These are phyloP conservation scores for Lasiodiplodia theobromae DNA, from an alignment of 2,329 filamentous ascomycete genomes.

Conservation along the genomic window DNA sequence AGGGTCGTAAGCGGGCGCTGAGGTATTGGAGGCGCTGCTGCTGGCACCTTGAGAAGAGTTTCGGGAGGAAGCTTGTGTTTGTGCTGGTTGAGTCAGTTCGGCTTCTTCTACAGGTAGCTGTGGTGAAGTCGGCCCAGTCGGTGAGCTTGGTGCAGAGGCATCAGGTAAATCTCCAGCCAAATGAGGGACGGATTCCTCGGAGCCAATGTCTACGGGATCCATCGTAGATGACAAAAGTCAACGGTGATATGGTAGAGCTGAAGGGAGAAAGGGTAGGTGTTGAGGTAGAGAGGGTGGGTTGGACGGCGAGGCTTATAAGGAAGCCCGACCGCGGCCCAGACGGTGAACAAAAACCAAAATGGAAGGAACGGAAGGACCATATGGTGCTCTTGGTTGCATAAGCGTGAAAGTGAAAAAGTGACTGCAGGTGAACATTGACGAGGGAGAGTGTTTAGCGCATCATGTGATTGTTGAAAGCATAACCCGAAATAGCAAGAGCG, in stretches of 20 bases:
- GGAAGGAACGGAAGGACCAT: background rate
- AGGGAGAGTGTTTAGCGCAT: background rate
- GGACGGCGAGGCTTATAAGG: background rate
- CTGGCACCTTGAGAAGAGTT: background rate
- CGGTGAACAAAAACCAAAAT: too few species aligned
- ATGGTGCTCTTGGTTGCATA: background rate
- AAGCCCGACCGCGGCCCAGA: background rate
- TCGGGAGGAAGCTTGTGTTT: background rate
- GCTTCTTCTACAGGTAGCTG: background rate
- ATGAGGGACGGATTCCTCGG: background rate
- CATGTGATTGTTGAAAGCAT: background rate
- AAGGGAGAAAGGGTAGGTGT: background rate
- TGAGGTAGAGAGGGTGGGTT: background rate
- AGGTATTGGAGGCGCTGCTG: constrained; percentile 27
- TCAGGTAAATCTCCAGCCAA: background rate
- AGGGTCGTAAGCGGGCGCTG: constrained; percentile 36
- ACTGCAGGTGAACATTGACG: background rate
- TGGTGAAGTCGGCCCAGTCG: background rate
- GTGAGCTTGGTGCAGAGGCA: background rate
- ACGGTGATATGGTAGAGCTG: background rate
- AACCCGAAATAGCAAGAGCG: background rate
- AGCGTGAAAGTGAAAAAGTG: background rate
- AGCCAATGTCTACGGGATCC: background rate
- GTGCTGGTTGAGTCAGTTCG: background rate
- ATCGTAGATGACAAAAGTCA: background rate